These are phyloP conservation scores for Alternaria panax DNA, from an alignment of 2,329 filamentous ascomycete species.

Conservation along the genomic window DNA sequence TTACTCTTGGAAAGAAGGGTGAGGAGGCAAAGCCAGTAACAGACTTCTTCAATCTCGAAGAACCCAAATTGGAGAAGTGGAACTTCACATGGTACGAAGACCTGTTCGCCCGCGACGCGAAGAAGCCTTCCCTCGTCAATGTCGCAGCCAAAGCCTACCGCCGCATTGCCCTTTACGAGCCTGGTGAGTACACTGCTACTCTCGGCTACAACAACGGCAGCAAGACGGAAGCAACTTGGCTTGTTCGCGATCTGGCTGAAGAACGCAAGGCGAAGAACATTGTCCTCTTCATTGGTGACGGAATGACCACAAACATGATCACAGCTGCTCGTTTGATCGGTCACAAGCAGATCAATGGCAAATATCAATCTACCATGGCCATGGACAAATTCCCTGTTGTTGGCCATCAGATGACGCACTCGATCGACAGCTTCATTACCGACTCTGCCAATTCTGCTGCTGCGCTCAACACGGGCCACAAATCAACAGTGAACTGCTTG, in stretches of 20 bases:
- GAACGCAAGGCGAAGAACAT: slow-evolving; percentile 83
- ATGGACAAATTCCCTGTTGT: slow-evolving; percentile 86
- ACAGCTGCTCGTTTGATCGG: slow-evolving; percentile 80
- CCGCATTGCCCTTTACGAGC: slow-evolving; percentile 76
- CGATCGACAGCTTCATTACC: slow-evolving; percentile 83
- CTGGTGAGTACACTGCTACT: slow-evolving; percentile 79
- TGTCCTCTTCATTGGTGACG: slow-evolving; percentile 81
- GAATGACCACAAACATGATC: slow-evolving; percentile 77
- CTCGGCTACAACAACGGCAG: slow-evolving; percentile 77
- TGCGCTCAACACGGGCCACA: slow-evolving; percentile 82
- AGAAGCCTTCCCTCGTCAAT: slow-evolving; percentile 75
- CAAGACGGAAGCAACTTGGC: slow-evolving; percentile 77
- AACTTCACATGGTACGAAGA: slow-evolving; percentile 86
- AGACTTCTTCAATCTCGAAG: slow-evolving; percentile 72
- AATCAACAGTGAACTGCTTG: slow-evolving; percentile 82
- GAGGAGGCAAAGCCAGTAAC: slow-evolving; percentile 64
- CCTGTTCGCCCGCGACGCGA: slow-evolving; percentile 76
- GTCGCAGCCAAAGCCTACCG: slow-evolving; percentile 82
- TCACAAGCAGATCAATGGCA: slow-evolving; percentile 84
- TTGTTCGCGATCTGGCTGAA: slow-evolving; percentile 73
- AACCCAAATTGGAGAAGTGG: slow-evolving; percentile 81
- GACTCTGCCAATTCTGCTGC: slow-evolving; percentile 87
- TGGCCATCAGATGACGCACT: slow-evolving; percentile 89
- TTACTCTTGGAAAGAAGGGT: slow-evolving; percentile 72
- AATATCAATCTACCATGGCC: slow-evolving; percentile 77